phyloP scores from a whole-genome alignment of 2,329 filamentous ascomycete species.

The Fusarium sp. region DNA sequence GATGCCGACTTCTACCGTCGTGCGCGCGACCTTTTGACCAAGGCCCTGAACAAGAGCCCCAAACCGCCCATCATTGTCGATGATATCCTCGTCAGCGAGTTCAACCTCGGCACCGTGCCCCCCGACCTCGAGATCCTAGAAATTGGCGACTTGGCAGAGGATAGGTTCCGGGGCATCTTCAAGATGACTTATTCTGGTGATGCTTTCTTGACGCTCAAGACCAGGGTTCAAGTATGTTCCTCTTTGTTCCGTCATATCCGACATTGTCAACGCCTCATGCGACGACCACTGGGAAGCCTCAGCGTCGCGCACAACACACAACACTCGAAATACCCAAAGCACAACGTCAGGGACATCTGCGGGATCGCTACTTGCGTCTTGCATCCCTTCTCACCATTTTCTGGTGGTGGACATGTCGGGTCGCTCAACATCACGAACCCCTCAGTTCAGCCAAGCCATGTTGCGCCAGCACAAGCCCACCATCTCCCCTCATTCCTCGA shows the following conservation, averaged over 20 bases:
- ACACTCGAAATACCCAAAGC: constrained; percentile 3
- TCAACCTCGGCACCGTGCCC: constrained; percentile 94
- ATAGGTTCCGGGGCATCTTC: constrained; percentile 97
- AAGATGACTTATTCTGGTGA: constrained; percentile 99
- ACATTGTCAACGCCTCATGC: background rate
- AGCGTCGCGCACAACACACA: background rate
- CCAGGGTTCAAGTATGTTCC: constrained; percentile 84
- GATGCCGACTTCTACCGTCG: constrained; percentile 92
- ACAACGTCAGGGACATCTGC: background rate
- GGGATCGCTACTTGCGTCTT: background rate
- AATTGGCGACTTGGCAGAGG: constrained; percentile 96
- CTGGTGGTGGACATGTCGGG: background rate
- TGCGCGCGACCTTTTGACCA: constrained; percentile 92
- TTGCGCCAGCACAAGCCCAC: constrained; percentile 12
- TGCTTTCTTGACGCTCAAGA: constrained; percentile 94
- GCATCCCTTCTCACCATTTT: background rate
- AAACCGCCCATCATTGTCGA: constrained; percentile 99
- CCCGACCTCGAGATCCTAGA: constrained; percentile 97
- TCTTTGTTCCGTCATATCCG: constrained; percentile 15
- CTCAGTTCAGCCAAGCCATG: constrained; percentile 1
- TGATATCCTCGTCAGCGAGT: constrained; percentile 97
- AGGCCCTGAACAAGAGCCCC: constrained; percentile 95
- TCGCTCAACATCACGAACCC: background rate
- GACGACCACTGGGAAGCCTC: constrained; percentile 8
- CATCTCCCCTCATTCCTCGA: constrained; percentile 2